These are phyloP conservation scores for Gaertneriomyces sp. DNA, from an alignment of 192 early-diverging fungal species.

Conservation along the genomic window DNA sequence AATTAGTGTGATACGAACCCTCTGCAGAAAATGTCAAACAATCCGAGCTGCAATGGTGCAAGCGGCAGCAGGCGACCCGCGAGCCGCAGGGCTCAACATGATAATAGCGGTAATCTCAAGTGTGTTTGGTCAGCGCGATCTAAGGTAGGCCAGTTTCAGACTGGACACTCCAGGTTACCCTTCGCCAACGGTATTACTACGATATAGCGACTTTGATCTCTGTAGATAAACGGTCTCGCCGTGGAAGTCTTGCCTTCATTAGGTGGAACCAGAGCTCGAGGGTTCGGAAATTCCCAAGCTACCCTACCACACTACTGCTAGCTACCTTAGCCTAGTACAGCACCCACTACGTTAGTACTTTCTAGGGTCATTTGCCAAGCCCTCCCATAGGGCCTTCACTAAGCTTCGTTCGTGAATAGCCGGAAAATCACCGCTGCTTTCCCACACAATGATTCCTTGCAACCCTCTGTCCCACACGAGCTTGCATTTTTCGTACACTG, in stretches of 20 bases:
- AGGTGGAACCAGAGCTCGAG: too few species aligned
- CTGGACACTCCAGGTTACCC: too few species aligned
- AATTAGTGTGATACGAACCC: slow-evolving; percentile 16
- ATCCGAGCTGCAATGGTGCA: slow-evolving; percentile 14
- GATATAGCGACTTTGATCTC: too few species aligned
- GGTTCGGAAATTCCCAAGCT: too few species aligned
- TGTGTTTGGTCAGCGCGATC: slow-evolving; percentile 25
- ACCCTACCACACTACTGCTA: too few species aligned
- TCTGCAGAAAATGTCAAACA: slow-evolving; percentile 18
- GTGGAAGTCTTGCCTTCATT: too few species aligned
- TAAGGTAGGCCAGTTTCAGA: slow-evolving; percentile 8
- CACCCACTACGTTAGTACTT: too few species aligned
- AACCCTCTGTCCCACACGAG: slow-evolving; percentile 43
- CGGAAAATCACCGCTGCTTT: slow-evolving; percentile 43
- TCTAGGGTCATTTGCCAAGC: slow-evolving; percentile 15
- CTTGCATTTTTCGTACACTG: slow-evolving; percentile 38
- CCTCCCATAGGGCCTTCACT: slow-evolving; percentile 30
- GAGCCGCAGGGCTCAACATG: slow-evolving; percentile 28
- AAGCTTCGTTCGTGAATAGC: slow-evolving; percentile 36
- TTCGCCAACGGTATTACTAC: too few species aligned
- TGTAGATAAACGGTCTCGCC: too few species aligned
- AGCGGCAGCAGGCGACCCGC: slow-evolving; percentile 12
- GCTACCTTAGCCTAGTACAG: too few species aligned
- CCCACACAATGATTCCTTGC: slow-evolving; percentile 53
- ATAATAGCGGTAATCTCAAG: slow-evolving; percentile 21